A percentile compares a stretch with the other conserved stretches of the same genome.
Evolutionary conservation across 176 grass and related monocot genomes (phyloP).

Genomic region (Pharus latifolius): DNA sequence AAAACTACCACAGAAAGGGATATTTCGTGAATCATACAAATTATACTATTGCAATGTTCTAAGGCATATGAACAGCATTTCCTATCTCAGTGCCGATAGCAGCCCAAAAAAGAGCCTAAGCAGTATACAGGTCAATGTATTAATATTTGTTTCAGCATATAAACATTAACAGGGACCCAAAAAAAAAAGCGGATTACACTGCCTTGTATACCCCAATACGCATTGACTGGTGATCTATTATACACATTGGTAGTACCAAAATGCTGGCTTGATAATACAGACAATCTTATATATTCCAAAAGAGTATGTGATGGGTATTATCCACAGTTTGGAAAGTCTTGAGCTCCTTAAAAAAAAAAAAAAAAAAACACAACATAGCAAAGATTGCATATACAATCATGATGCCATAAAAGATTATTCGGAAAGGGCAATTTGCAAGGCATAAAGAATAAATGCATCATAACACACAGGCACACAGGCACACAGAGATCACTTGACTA

Average conservation of each 20-base stretch:
- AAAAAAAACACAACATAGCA: background rate
- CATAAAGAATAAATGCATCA: background rate
- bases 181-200: too few species aligned
- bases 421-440: background rate
- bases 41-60: background rate
- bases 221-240: too few species aligned
- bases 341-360: background rate
- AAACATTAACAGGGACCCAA: background rate
- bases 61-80: background rate
- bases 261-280: background rate
- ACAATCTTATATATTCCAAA: background rate
- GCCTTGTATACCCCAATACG: too few species aligned
- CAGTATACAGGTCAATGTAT: background rate
- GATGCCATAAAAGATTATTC: background rate
- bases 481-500: too few species aligned
- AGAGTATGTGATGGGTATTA: background rate
- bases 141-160: background rate
- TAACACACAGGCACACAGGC: background rate
- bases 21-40: background rate
- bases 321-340: background rate
- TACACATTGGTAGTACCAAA: too few species aligned
- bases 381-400: background rate
- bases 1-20: background rate
- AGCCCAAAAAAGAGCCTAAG: background rate
- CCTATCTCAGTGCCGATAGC: background rate